Conservation (phyloP, 495 filamentous ascomycete genomes). For the Penicillium goetzii region DNA sequence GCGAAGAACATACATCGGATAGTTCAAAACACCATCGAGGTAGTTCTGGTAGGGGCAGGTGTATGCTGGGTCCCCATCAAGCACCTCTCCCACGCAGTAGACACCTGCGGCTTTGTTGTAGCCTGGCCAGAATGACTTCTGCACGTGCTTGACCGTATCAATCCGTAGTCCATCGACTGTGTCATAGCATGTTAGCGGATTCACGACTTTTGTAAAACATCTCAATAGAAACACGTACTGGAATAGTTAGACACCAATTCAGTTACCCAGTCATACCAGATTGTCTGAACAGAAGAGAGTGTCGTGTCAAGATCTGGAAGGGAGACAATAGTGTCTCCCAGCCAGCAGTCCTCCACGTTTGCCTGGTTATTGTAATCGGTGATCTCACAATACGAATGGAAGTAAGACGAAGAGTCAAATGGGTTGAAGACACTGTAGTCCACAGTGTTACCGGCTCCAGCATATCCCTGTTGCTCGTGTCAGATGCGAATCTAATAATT, state of each 20-base stretch:
- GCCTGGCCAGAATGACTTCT: slow-evolving; percentile 67
- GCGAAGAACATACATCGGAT: slow-evolving; percentile 44
- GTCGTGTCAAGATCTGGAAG: slow-evolving; percentile 73
- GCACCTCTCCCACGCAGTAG: slow-evolving; percentile 72
- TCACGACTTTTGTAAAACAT: not conserved
- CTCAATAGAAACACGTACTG: slow-evolving; percentile 34
- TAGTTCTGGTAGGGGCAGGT: slow-evolving; percentile 67
- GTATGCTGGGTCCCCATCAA: slow-evolving; percentile 62
- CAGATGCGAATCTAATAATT: slow-evolving; percentile 45
- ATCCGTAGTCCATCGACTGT: slow-evolving; percentile 77
- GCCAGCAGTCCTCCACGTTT: slow-evolving; percentile 62
- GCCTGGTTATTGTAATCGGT: slow-evolving; percentile 62
- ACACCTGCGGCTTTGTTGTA: slow-evolving; percentile 70
- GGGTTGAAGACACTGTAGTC: slow-evolving; percentile 67
- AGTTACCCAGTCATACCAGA: slow-evolving; percentile 68
- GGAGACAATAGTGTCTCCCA: slow-evolving; percentile 61
- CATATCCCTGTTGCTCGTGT: slow-evolving; percentile 50
- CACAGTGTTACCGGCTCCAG: slow-evolving; percentile 56
- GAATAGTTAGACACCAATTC: slow-evolving; percentile 67
- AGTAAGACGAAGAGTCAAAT: slow-evolving; percentile 67
- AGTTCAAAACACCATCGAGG: slow-evolving; percentile 69
- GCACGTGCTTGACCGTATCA: slow-evolving; percentile 75
- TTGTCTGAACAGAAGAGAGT: slow-evolving; percentile 54
- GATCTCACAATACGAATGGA: slow-evolving; percentile 69
- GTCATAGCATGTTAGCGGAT: not conserved